These are phyloP conservation scores for Gardenia jasminoides DNA, from an alignment of 257 asterid genomes.

Conservation along the genomic window DNA sequence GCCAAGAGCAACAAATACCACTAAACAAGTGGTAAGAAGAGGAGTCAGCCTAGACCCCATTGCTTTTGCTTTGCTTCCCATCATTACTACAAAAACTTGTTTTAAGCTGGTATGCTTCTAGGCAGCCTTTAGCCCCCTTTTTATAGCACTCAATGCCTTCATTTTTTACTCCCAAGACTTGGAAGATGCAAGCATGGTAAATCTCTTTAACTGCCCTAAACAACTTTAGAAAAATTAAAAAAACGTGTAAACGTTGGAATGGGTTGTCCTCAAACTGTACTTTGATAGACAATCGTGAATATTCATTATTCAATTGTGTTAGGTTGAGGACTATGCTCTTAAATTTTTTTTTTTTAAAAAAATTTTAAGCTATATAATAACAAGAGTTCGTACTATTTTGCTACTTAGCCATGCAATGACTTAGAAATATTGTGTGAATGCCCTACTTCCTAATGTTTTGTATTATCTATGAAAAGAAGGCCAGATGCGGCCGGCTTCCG, in stretches of 20 bases:
- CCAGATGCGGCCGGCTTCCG: no score
- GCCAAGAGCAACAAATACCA: constrained; percentile 16
- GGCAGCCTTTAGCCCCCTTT: constrained; percentile 2
- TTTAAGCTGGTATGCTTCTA: constrained; percentile 10
- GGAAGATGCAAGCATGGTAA: neutral
- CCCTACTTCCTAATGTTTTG: neutral
- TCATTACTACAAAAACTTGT: constrained; percentile 1
- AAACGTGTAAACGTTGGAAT: no score
- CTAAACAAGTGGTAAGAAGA: constrained; percentile 11
- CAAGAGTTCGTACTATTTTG: neutral
- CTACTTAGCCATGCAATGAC: neutral
- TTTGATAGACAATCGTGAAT: neutral
- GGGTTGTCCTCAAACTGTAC: neutral
- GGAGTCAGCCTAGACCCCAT: constrained; percentile 16
- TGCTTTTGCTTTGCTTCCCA: constrained; percentile 6
- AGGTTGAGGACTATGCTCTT: no score
- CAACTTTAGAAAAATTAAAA: neutral
- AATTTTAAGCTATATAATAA: neutral
- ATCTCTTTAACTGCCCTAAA: neutral
- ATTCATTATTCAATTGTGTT: no score
- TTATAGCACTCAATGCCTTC: constrained; percentile 8
- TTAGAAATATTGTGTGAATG: constrained; percentile 13
- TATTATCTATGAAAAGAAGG: neutral
- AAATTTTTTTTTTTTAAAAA: no score
- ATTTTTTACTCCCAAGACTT: neutral